phyloP scores from a whole-genome alignment of 345 rosid species.

The Pistacia vera region DNA sequence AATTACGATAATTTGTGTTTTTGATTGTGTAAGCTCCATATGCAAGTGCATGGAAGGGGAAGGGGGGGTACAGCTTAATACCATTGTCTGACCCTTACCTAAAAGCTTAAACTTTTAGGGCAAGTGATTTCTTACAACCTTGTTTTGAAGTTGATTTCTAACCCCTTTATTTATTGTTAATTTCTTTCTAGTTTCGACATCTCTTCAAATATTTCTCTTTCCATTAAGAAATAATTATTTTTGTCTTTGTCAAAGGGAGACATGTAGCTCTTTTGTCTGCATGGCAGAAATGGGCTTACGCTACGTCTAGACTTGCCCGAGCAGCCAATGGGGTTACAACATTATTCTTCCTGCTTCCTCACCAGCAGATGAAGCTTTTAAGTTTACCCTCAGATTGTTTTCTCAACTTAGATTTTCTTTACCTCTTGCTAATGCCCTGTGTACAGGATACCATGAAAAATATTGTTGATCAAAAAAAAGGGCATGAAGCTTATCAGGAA shows the following conservation, averaged over 20 bases:
- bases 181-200: constrained; percentile 1
- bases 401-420: constrained; percentile 14
- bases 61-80: too few relatives aligned
- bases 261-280: constrained; percentile 92
- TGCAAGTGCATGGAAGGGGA: too few relatives aligned
- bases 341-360: constrained; percentile 76
- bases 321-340: constrained; percentile 88
- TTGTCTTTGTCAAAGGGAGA: constrained; percentile 69
- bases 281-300: constrained; percentile 96
- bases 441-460: constrained; percentile 68
- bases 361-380: constrained; percentile 73
- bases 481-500: constrained; percentile 91
- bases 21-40: too few relatives aligned
- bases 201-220: background rate
- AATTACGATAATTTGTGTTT: too few relatives aligned
- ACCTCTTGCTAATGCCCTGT: constrained; percentile 27
- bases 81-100: too few relatives aligned
- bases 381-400: constrained; percentile 30
- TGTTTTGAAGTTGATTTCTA: background rate
- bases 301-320: constrained; percentile 77
- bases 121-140: too few relatives aligned
- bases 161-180: constrained; percentile 1
- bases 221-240: constrained; percentile 4
- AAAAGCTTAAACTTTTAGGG: too few relatives aligned
- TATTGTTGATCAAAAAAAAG: constrained; percentile 65